A percentile compares a stretch with the other conserved stretches of the same genome.
Conservation (phyloP, 305 asterid species). For the Fraxinus xanthoxyloides region DNA sequence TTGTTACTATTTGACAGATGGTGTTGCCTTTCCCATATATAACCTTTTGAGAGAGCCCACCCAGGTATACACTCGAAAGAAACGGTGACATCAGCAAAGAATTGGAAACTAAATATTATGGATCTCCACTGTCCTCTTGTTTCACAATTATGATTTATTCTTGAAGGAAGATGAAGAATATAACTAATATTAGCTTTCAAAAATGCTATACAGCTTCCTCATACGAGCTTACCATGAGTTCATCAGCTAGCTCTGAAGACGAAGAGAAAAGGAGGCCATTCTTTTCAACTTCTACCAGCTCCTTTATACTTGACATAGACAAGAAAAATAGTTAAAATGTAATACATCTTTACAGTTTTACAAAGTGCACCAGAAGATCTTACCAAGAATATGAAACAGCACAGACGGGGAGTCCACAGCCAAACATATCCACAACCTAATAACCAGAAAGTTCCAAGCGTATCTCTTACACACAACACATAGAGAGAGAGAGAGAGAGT, state of each 20-base stretch:
- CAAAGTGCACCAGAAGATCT: slow-evolving; percentile 21
- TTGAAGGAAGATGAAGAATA: background rate
- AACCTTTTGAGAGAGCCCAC: background rate
- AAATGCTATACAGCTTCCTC: background rate
- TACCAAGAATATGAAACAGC: slow-evolving; percentile 98
- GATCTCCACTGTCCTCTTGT: background rate
- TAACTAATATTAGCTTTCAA: background rate
- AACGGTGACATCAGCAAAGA: background rate
- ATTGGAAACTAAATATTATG: background rate
- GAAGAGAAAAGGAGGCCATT: slow-evolving; percentile 91
- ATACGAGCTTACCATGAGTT: slow-evolving; percentile 70
- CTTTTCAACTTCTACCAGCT: slow-evolving; percentile 80
- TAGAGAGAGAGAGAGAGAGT: background rate
- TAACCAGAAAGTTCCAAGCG: slow-evolving; percentile 19
- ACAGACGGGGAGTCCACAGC: slow-evolving; percentile 97
- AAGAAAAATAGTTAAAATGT: slow-evolving; percentile 20
- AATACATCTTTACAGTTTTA: background rate
- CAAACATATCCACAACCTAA: slow-evolving; percentile 97
- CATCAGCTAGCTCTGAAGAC: slow-evolving; percentile 88
- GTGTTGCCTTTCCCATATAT: background rate
- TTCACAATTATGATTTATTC: background rate
- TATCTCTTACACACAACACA: background rate
- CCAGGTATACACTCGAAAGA: background rate
- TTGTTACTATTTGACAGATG: background rate
- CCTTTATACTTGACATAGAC: slow-evolving; percentile 62